Conservation (phyloP, 257 asterid species). For the Pogostemon cablin region DNA sequence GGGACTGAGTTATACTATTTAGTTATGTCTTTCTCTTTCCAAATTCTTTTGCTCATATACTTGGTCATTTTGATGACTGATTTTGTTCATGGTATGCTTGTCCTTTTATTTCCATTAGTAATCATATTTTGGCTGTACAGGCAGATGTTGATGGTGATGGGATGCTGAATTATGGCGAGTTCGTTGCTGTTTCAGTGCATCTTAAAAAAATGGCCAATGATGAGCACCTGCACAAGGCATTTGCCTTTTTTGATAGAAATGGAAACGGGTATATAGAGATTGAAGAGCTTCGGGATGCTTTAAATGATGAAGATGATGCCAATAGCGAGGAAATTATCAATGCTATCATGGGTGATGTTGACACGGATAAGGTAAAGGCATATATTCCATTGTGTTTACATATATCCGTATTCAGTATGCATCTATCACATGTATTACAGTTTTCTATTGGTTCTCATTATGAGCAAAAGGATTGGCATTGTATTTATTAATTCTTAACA, state of each 20-base stretch:
- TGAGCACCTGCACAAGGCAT: conserved; percentile 80
- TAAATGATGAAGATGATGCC: conserved; percentile 60
- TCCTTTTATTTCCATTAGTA: neutral
- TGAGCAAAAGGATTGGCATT: neutral
- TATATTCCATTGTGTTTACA: neutral
- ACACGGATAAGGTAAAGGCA: conserved; percentile 65
- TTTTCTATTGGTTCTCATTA: neutral
- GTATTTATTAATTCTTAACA: neutral
- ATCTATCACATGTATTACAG: neutral
- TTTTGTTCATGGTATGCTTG: neutral
- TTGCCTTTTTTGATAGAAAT: conserved; percentile 67
- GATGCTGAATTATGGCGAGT: conserved; percentile 64
- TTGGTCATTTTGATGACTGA: neutral
- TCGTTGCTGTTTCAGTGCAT: conserved; percentile 76
- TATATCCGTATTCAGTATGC: too few relatives aligned
- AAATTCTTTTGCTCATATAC: neutral
- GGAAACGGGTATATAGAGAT: conserved; percentile 66
- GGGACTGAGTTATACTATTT: neutral
- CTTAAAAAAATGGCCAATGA: conserved; percentile 75
- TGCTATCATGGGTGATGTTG: conserved; percentile 89
- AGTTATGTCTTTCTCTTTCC: neutral
- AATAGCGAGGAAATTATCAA: conserved; percentile 59
- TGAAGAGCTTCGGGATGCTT: conserved; percentile 71
- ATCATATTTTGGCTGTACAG: conserved; percentile 39
- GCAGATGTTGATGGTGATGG: conserved; percentile 83